Evolutionary conservation across 768 basidiomycete species (phyloP).

Genomic region (Termitomyces sp.): DNA sequence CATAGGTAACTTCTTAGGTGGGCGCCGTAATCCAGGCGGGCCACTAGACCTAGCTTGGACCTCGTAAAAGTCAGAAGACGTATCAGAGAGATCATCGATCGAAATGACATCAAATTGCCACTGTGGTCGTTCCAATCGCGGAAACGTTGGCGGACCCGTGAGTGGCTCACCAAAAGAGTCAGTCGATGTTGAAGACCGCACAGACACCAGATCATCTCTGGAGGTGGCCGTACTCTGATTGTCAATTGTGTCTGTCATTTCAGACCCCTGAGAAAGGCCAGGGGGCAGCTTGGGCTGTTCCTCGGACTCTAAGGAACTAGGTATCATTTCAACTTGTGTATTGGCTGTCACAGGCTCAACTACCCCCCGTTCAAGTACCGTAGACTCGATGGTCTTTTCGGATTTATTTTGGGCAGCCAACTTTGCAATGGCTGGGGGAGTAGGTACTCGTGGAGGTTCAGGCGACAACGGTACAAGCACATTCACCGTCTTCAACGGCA

Average conservation of each 20-base stretch:
- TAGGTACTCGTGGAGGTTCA: slow-evolving; percentile 2
- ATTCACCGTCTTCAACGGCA: background rate
- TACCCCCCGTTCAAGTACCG: background rate
- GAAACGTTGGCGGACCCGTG: slow-evolving; percentile 31
- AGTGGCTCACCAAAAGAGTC: slow-evolving; percentile 46
- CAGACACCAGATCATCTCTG: slow-evolving; percentile 23
- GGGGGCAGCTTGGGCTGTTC: background rate
- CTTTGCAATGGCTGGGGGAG: background rate
- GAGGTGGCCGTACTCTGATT: background rate
- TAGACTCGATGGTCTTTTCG: background rate
- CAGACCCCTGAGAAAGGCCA: background rate
- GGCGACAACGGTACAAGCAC: slow-evolving; percentile 7
- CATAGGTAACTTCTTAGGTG: slow-evolving; percentile 56
- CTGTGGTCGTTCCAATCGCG: slow-evolving; percentile 31
- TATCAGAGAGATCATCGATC: slow-evolving; percentile 77
- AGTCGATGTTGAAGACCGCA: slow-evolving; percentile 38
- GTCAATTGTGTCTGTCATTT: background rate
- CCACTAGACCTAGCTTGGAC: slow-evolving; percentile 26
- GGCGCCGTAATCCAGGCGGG: slow-evolving; percentile 50
- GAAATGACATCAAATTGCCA: slow-evolving; percentile 71
- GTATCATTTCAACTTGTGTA: background rate
- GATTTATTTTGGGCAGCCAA: background rate
- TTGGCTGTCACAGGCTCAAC: background rate
- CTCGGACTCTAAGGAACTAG: background rate
- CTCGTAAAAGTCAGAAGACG: slow-evolving; percentile 50